Evolutionary conservation across 2,329 filamentous ascomycete genomes (phyloP).

Genomic region (Phialemonium atrogriseum): DNA sequence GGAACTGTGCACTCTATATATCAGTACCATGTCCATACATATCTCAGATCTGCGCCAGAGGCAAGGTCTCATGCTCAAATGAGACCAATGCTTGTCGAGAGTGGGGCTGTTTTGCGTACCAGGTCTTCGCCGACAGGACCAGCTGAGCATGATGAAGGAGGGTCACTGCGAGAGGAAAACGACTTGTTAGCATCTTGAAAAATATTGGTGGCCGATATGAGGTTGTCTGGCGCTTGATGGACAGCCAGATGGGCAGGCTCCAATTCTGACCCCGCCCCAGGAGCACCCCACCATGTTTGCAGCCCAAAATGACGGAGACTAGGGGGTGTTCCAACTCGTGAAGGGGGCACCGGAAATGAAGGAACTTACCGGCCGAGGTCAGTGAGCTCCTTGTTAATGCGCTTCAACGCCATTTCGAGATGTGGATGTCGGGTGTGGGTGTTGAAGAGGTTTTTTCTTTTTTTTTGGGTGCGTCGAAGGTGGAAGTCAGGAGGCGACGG

Average conservation of each 20-base stretch:
- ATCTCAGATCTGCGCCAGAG: constrained; percentile 1
- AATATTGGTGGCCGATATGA: constrained; percentile 3
- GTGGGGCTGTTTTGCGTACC: constrained; percentile 52
- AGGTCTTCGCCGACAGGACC: constrained; percentile 95
- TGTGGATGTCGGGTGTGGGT: constrained; percentile 17
- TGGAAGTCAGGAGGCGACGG: constrained; percentile 6
- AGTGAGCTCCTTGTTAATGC: constrained; percentile 90
- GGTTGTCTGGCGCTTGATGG: constrained; percentile 1
- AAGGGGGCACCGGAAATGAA: constrained; percentile 1
- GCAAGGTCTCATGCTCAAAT: constrained; percentile 3
- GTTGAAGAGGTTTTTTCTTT: constrained; percentile 11
- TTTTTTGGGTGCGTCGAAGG: constrained; percentile 10
- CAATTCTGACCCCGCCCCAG: constrained; percentile 12
- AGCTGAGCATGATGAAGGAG: constrained; percentile 96
- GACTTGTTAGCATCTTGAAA: constrained; percentile 18
- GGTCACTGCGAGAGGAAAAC: constrained; percentile 64
- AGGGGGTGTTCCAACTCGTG: too few species aligned
- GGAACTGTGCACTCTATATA: constrained; percentile 59
- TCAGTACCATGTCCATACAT: constrained; percentile 8
- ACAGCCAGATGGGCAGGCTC: too few species aligned
- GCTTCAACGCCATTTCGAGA: constrained; percentile 76
- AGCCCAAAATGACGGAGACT: not conserved
- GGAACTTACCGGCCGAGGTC: constrained; percentile 74
- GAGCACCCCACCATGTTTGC: constrained; percentile 12
- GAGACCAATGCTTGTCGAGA: constrained; percentile 2